Evolutionary conservation across 2,329 filamentous ascomycete genomes (phyloP).

Genomic region (Penicillium sp.): DNA sequence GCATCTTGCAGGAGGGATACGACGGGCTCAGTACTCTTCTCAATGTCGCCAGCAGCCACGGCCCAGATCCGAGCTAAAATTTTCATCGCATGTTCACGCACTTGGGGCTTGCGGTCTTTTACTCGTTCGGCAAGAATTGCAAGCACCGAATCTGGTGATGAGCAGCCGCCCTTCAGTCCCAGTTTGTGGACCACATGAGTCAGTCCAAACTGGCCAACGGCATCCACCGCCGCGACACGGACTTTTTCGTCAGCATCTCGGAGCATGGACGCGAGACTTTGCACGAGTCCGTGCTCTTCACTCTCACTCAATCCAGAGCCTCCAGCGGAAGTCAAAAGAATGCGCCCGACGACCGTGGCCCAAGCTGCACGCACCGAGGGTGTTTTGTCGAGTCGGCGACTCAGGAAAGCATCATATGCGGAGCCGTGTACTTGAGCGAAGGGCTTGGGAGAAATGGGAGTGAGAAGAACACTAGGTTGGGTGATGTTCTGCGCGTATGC

Average conservation of each 20-base stretch:
- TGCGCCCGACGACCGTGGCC: conserved; percentile 78
- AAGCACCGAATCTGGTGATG: conserved; percentile 73
- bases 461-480: conserved; percentile 65
- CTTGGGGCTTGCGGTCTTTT: conserved; percentile 76
- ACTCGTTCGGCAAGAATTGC: conserved; percentile 80
- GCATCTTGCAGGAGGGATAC: conserved; percentile 73
- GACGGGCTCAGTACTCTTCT: conserved; percentile 74
- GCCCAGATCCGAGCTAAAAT: conserved; percentile 86
- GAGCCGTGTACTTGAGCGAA: conserved; percentile 78
- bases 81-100: conserved; percentile 83
- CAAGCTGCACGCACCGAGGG: conserved; percentile 78
- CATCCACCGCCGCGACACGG: conserved; percentile 80
- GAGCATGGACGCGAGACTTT: conserved; percentile 73
- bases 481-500: conserved; percentile 52
- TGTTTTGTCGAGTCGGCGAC: conserved; percentile 82
- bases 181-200: conserved; percentile 78
- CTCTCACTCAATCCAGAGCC: conserved; percentile 81
- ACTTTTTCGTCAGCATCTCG: conserved; percentile 89
- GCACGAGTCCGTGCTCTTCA: conserved; percentile 73
- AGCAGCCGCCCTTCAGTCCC: conserved; percentile 70
- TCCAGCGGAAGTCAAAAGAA: conserved; percentile 85
- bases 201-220: conserved; percentile 76
- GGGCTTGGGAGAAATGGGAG: conserved; percentile 80
- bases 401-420: conserved; percentile 80
- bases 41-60: conserved; percentile 84